Base-by-base conservation (phyloP, 441 rosid genomes). In the Gossypium schwendimanii region DNA sequence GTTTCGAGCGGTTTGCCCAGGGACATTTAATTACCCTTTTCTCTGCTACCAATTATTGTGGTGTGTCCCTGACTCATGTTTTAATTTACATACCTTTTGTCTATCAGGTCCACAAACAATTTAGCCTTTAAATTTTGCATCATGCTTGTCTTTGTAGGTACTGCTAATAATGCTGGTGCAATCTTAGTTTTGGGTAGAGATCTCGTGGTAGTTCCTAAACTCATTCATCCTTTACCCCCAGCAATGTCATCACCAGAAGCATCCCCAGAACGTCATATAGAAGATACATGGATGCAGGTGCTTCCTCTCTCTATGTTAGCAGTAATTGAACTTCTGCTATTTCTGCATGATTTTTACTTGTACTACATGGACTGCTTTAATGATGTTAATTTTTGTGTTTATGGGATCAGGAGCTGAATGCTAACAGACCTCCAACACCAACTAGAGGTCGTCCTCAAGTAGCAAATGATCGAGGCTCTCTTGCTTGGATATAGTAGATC, bases 241-340 rank as follows among this genome's bases (percentile, higher is more conserved):
- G 91, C 97, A 20, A 77, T 88, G 61, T 82, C 96, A 66, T 95
- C 95, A 6, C 94, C 95, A 6, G 99, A 93, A 75, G 77, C 91
- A 69, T 88, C 97, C 23, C 91, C 92, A 1, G 97, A 93, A 77
- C 85, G 86, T 59, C 98, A 92, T 55, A 81, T 83, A 33, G 99
- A 95, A 71, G 98, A 95, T 83, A 93, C 98, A 45, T 95, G 98
- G 99, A 93, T 95, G 99, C 99, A 95, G 98, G 99, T 95, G 58
- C 60, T 49, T 36, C 55, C 39, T 28, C 61, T 47, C 20, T 31
- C 45, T 52, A 5, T 52, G 10, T 11, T 50, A 5, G 61, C 60
- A 15, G 47, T 21, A 71, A 44, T 15, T 21, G 1, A 21, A 1
- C 1, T 31, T 36, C 11, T 5, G 1, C 15, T 18, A 44, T 14